Conservation (phyloP, 2,329 filamentous ascomycete species). For the Blastomyces gilchristii region DNA sequence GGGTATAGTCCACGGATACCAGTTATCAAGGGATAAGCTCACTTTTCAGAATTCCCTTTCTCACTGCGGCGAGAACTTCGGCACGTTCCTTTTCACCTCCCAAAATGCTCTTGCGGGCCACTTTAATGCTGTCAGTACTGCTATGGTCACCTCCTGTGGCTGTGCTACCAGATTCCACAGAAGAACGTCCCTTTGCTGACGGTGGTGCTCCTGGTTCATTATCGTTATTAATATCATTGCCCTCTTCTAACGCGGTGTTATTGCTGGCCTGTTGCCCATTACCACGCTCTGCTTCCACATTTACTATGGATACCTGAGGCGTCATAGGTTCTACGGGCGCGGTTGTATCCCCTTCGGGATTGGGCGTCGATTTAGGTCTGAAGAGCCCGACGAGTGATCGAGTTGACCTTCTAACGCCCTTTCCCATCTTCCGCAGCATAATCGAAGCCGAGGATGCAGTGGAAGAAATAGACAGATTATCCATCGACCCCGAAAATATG, state of each 20-base stretch:
- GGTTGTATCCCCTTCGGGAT: constrained; percentile 56
- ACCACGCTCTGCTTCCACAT: constrained; percentile 84
- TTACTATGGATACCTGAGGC: constrained; percentile 89
- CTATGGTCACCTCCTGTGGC: constrained; percentile 37
- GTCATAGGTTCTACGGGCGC: constrained; percentile 56
- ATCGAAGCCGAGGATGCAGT: constrained; percentile 41
- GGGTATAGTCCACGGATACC: neutral
- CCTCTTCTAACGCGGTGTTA: constrained; percentile 16
- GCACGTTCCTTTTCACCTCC: constrained; percentile 83
- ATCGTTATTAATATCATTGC: neutral
- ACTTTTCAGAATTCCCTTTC: constrained; percentile 94
- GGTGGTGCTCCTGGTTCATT: neutral
- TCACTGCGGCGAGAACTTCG: constrained; percentile 81
- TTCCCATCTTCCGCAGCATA: constrained; percentile 87
- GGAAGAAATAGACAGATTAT: constrained; percentile 58
- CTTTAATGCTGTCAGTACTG: constrained; percentile 1
- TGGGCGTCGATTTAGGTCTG: constrained; percentile 82
- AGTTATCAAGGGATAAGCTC: constrained; percentile 28
- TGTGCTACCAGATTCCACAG: constrained; percentile 11
- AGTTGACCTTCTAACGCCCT: constrained; percentile 90
- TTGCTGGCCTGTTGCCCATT: constrained; percentile 54
- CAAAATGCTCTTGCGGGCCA: constrained; percentile 67
- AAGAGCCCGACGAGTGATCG: constrained; percentile 89
- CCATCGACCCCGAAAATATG: constrained; percentile 81
- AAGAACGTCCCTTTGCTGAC: constrained; percentile 7